Conservation (phyloP, 2,329 filamentous ascomycete species). For the Monosporascus sp. region DNA sequence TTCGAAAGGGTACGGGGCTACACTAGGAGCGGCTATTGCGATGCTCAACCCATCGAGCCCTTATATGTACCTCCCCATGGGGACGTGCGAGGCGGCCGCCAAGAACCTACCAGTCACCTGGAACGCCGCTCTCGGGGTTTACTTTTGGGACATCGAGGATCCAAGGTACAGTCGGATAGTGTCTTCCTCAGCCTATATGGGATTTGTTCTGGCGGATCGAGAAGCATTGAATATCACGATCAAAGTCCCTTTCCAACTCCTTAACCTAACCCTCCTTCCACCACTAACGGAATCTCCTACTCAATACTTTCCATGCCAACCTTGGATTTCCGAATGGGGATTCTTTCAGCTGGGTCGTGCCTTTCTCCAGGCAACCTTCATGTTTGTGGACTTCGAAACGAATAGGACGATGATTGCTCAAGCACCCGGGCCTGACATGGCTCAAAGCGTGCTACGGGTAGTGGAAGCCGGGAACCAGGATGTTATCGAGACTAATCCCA, state of each 20-base stretch:
- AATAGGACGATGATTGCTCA: background rate
- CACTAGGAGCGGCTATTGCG: background rate
- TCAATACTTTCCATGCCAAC: background rate
- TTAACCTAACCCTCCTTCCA: background rate
- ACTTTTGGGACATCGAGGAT: background rate
- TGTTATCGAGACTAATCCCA: background rate
- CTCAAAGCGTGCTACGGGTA: background rate
- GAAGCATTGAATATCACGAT: background rate
- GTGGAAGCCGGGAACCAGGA: background rate
- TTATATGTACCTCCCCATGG: background rate
- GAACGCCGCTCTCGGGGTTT: background rate
- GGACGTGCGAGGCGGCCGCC: background rate
- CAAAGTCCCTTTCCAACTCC: background rate
- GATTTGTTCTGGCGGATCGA: background rate
- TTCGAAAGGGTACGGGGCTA: background rate
- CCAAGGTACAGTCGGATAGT: background rate
- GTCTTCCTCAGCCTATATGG: background rate
- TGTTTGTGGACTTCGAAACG: background rate
- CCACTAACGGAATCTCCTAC: background rate
- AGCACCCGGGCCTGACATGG: background rate
- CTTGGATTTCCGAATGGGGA: background rate
- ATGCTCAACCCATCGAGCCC: background rate
- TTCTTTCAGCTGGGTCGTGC: background rate
- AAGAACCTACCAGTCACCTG: background rate
- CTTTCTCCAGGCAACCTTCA: background rate